Evolutionary conservation across 176 grass and related monocot genomes (phyloP).

Genomic region (Musa acuminata): DNA sequence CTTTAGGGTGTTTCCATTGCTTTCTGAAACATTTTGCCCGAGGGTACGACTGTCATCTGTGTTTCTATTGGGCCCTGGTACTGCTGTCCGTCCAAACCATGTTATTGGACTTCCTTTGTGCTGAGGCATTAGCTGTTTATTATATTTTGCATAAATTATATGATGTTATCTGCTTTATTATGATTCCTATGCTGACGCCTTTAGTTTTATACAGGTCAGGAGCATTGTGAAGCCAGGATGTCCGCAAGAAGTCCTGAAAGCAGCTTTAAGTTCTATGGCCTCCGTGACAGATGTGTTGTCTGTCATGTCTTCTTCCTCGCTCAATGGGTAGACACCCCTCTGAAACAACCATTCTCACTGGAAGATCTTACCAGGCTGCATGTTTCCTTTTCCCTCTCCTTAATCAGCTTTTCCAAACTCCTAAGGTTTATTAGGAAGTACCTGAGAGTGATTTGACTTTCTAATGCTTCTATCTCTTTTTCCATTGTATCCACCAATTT

Average conservation of each 20-base stretch:
- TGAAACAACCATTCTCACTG: constrained; percentile 17
- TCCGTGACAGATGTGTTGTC: constrained; percentile 76
- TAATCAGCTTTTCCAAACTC: neutral
- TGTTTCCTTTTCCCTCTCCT: too few species aligned
- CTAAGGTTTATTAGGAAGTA: neutral
- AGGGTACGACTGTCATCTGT: too few species aligned
- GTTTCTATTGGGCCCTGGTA: too few species aligned
- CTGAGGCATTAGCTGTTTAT: too few species aligned
- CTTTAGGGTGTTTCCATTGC: too few species aligned
- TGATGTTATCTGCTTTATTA: neutral
- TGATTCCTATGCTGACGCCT: neutral
- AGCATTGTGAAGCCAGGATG: constrained; percentile 96
- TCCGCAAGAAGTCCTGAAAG: constrained; percentile 89
- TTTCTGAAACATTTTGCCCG: too few species aligned
- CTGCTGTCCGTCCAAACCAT: too few species aligned
- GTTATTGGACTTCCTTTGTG: too few species aligned
- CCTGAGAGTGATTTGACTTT: neutral
- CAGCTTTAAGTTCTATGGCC: constrained; percentile 66
- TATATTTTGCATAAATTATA: neutral
- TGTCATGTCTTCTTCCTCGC: constrained; percentile 63
- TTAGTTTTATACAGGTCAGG: constrained; percentile 43
- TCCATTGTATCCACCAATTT: neutral
- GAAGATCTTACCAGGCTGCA: neutral
- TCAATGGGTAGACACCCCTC: constrained; percentile 27
- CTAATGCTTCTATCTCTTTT: neutral